These are phyloP conservation scores for Pyricularia pennisetigena DNA, from an alignment of 2,329 filamentous ascomycete species.

Conservation along the genomic window DNA sequence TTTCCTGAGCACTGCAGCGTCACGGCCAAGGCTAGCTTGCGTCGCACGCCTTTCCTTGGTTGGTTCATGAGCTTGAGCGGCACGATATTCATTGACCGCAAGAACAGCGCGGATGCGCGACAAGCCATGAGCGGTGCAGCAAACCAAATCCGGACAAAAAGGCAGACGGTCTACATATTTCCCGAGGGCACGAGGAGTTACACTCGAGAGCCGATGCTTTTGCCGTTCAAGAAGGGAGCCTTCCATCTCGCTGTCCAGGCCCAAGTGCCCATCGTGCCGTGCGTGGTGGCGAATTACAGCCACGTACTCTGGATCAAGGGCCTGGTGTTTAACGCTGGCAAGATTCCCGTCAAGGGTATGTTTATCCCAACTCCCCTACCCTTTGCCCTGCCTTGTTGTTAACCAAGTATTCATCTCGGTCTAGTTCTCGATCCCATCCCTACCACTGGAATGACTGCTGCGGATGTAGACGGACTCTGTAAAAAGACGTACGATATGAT, in stretches of 20 bases:
- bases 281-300: slow-evolving; percentile 73
- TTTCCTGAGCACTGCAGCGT: slow-evolving; percentile 90
- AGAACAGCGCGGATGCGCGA: slow-evolving; percentile 71
- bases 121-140: slow-evolving; percentile 80
- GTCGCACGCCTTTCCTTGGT: slow-evolving; percentile 72
- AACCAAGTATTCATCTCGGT: not conserved
- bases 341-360: slow-evolving; percentile 66
- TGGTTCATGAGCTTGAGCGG: slow-evolving; percentile 90
- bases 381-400: not conserved
- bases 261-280: slow-evolving; percentile 82
- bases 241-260: slow-evolving; percentile 95
- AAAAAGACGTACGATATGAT: slow-evolving; percentile 62
- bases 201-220: slow-evolving; percentile 64
- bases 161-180: slow-evolving; percentile 77
- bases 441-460: slow-evolving; percentile 60
- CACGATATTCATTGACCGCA: slow-evolving; percentile 90
- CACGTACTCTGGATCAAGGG: slow-evolving; percentile 58
- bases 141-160: slow-evolving; percentile 61
- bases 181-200: slow-evolving; percentile 92
- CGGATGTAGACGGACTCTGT: slow-evolving; percentile 69
- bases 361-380: slow-evolving; percentile 5
- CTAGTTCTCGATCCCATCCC: slow-evolving; percentile 71
- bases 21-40: slow-evolving; percentile 81
- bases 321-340: slow-evolving; percentile 55
- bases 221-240: slow-evolving; percentile 98